These are phyloP conservation scores for Pascua guehoae DNA, from an alignment of 1,284 basidiomycete species.

Conservation along the genomic window DNA sequence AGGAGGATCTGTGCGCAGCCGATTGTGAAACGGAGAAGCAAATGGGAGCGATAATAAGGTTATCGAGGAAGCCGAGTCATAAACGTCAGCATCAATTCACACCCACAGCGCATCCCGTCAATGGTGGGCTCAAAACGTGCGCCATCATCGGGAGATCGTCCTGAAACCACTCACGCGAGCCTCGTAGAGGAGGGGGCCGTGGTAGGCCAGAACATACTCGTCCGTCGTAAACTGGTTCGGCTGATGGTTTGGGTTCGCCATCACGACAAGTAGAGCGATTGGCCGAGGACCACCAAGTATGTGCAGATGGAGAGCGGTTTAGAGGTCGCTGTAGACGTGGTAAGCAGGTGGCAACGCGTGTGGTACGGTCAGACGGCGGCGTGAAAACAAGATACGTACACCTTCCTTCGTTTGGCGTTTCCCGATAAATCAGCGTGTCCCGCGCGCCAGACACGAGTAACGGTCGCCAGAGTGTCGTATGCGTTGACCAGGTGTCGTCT, in stretches of 20 bases:
- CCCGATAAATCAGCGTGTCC: too few relatives aligned
- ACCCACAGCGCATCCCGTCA: not conserved
- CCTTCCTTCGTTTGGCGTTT: too few relatives aligned
- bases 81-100: constrained; percentile 19
- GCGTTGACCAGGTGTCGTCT: too few relatives aligned
- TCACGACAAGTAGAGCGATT: constrained; percentile 3
- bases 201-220: constrained; percentile 88
- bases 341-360: too few relatives aligned
- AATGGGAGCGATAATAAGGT: not conserved
- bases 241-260: constrained; percentile 19
- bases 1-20: constrained; percentile 62
- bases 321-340: too few relatives aligned
- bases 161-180: constrained; percentile 61
- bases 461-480: too few relatives aligned
- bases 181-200: constrained; percentile 90
- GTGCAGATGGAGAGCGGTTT: too few relatives aligned
- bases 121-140: constrained; percentile 19
- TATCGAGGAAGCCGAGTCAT: not conserved
- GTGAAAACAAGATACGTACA: too few relatives aligned
- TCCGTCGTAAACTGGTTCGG: constrained; percentile 51
- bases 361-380: too few relatives aligned
- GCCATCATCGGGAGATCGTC: constrained; percentile 4
- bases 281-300: too few relatives aligned
- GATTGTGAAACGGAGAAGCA: not conserved
- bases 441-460: too few relatives aligned